Conservation (phyloP, 768 basidiomycete species). For the Chalciporus pseudorubinellus region DNA sequence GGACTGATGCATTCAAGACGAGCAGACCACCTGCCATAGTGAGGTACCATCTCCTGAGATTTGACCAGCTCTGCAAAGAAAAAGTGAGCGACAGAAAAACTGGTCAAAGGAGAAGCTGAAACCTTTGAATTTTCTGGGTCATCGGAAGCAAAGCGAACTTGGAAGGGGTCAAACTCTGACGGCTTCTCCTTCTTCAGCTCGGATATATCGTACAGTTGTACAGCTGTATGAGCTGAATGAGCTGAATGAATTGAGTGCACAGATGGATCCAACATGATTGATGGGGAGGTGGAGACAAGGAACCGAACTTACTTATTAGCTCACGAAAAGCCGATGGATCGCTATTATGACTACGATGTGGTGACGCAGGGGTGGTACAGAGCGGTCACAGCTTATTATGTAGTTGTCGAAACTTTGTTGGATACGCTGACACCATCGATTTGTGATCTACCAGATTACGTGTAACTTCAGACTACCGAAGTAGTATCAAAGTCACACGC, state of each 20-base stretch:
- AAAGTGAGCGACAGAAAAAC: not conserved
- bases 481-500: too few relatives aligned
- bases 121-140: slow-evolving; percentile 51
- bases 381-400: too few relatives aligned
- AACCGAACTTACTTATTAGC: too few relatives aligned
- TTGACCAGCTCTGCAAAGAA: slow-evolving; percentile 48
- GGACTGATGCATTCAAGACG: slow-evolving; percentile 51
- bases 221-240: not conserved
- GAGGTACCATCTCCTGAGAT: slow-evolving; percentile 46
- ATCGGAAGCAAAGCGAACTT: slow-evolving; percentile 32
- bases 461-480: too few relatives aligned
- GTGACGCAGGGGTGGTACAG: not conserved
- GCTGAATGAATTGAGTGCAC: not conserved
- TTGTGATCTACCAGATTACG: too few relatives aligned
- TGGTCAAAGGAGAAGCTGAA: not conserved
- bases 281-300: not conserved
- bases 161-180: slow-evolving; percentile 22
- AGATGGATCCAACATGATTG: not conserved
- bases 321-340: not conserved
- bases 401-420: too few relatives aligned
- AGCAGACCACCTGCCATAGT: slow-evolving; percentile 48
- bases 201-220: not conserved
- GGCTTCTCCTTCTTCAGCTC: not conserved
- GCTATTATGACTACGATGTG: not conserved
- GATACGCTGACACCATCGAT: too few relatives aligned